Conservation (phyloP, 2,329 filamentous ascomycete genomes). For the Claviceps quebecensis region DNA sequence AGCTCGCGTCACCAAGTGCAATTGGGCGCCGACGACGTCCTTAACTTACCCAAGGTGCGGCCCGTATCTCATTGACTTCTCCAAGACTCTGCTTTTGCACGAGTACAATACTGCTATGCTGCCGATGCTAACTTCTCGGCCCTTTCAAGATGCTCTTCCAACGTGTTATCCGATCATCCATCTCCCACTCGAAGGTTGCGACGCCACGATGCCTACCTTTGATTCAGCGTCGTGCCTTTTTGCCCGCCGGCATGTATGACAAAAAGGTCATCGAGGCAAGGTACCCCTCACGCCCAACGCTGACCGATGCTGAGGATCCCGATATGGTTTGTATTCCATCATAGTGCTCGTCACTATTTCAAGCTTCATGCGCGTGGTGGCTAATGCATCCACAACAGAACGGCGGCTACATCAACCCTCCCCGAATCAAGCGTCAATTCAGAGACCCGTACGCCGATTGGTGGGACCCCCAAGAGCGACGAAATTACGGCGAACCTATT, state of each 20-base stretch:
- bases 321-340: slow-evolving; percentile 39
- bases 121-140: slow-evolving; percentile 3
- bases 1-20: slow-evolving; percentile 15
- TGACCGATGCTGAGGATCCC: slow-evolving; percentile 50
- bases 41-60: slow-evolving; percentile 16
- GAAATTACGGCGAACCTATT: slow-evolving; percentile 91
- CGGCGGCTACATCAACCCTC: slow-evolving; percentile 71
- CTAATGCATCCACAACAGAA: slow-evolving; percentile 40
- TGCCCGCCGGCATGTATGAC: slow-evolving; percentile 35
- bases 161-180: slow-evolving; percentile 39
- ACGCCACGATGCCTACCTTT: slow-evolving; percentile 35
- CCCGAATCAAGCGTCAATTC: slow-evolving; percentile 71
- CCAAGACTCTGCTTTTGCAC: background rate
- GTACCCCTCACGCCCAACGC: slow-evolving; percentile 31
- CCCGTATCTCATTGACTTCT: background rate
- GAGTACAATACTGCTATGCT: background rate
- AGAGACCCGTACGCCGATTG: slow-evolving; percentile 87
- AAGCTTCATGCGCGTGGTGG: slow-evolving; percentile 8
- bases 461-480: slow-evolving; percentile 95
- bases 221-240: slow-evolving; percentile 42
- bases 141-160: slow-evolving; percentile 43
- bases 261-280: slow-evolving; percentile 35
- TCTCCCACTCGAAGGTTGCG: slow-evolving; percentile 28
- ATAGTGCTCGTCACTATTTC: background rate
- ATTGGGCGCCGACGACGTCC: slow-evolving; percentile 20